Percentiles rank a stretch among this genome's conserved stretches.
These are phyloP conservation scores for Fistulinella prunicolor DNA, from an alignment of 768 basidiomycete genomes.

Conservation along the genomic window DNA sequence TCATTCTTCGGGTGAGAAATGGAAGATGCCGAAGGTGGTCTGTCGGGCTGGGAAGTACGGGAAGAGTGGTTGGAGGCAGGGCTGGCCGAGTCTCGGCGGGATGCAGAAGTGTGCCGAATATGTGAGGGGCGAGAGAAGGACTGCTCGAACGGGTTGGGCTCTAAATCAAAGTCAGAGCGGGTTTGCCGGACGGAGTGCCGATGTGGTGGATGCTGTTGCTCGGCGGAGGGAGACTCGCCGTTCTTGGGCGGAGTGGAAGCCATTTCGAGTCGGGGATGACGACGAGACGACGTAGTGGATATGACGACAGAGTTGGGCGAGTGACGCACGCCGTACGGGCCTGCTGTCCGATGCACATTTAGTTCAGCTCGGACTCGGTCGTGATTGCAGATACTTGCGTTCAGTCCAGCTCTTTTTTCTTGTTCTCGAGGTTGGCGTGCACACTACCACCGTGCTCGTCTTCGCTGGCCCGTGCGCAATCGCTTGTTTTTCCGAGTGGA, in stretches of 20 bases:
- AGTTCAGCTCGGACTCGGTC: constrained; percentile 18
- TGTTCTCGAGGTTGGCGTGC: neutral
- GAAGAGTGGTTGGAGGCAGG: constrained; percentile 35
- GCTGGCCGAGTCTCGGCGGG: constrained; percentile 33
- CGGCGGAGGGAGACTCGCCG: constrained; percentile 35
- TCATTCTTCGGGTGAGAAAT: constrained; percentile 30
- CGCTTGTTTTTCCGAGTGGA: constrained; percentile 25
- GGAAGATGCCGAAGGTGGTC: constrained; percentile 34
- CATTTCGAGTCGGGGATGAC: constrained; percentile 25
- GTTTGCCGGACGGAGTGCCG: constrained; percentile 40
- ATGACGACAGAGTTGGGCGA: constrained; percentile 25
- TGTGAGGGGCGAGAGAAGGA: constrained; percentile 73
- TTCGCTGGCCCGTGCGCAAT: constrained; percentile 32
- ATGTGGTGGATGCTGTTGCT: constrained; percentile 7
- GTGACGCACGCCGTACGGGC: constrained; percentile 26
- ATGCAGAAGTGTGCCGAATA: constrained; percentile 41
- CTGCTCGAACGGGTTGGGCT: constrained; percentile 94
- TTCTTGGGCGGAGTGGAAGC: constrained; percentile 27
- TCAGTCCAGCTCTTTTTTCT: constrained; percentile 8
- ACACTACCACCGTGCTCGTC: constrained; percentile 11
- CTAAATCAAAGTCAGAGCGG: constrained; percentile 68
- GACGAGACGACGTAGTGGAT: constrained; percentile 15
- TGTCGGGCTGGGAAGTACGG: constrained; percentile 34
- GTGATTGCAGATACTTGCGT: constrained; percentile 25
- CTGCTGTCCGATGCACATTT: constrained; percentile 14